Base-by-base conservation (phyloP, 768 basidiomycete genomes). In the Phylloporus scabripes region DNA sequence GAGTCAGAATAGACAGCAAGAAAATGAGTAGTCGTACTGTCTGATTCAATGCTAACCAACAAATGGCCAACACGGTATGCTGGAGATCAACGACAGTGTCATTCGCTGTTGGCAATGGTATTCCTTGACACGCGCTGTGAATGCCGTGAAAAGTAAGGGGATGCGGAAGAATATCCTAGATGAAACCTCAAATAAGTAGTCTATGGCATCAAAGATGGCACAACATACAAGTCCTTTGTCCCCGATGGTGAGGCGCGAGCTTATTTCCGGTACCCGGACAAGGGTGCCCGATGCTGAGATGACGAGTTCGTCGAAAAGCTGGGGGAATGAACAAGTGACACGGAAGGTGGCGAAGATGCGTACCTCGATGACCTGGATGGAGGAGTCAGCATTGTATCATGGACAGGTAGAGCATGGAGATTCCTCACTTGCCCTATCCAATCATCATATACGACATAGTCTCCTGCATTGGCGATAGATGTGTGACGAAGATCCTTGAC, bases 1-100 rank as follows among this genome's bases (percentile, higher is more conserved):
- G 18, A 26, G 34, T 57, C 34, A 57, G 47, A 43, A 8, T 10
- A 48, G 18, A 28, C 49, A 42, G 33, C 1, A 11, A 17, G 44
- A 42, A 11, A 34, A 0, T 4, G 18, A 44, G 18, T 12, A 12
- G 26, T 62, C 82, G 47, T 60, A 90, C 92, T 46, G 79, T 76
- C 72, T 95, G 92, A 53, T 91, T 92, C 46, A 95, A 70, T 17
- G 90, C 92, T 5, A 92, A 73, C 92, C 92, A 95, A 42, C 83
- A 78, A 40, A 95, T 71, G 12, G 86, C 88, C 52, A 92, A 78
- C 34, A 87, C 83, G 14, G 80, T 86, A 50, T 89, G 90, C 53
- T 77, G 80, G 23, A 92, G 77, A 20, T 78, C 75, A 31, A 92
- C 71, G 24, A 92, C 84, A 1, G 80, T 83, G 50, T 87, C 86